phyloP scores from a whole-genome alignment of 495 filamentous ascomycete species.

The Penicillium daleae region DNA sequence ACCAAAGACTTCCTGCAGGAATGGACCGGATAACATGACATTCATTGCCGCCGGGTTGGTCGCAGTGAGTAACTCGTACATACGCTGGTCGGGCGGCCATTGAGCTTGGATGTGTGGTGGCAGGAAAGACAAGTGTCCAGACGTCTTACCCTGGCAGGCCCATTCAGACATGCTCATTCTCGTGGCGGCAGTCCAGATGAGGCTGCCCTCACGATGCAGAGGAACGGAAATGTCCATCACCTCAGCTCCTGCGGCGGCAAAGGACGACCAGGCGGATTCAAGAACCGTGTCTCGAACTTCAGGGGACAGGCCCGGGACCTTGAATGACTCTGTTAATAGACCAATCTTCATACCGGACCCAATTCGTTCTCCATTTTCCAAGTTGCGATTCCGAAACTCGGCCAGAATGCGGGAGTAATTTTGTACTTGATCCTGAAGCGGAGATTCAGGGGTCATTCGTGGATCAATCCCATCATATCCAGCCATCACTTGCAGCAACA shows the following conservation, averaged over 20 bases:
- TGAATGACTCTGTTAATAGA: background rate
- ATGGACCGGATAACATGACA: conserved; percentile 18
- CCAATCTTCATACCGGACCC: background rate
- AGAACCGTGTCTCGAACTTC: background rate
- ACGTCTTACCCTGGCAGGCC: background rate
- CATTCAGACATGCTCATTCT: background rate
- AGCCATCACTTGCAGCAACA: conserved; percentile 54
- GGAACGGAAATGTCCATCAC: background rate
- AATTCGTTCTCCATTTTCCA: background rate
- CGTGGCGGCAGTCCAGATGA: background rate
- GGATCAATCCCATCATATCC: conserved; percentile 59
- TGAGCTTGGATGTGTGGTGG: background rate
- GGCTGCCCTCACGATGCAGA: background rate
- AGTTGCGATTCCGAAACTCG: background rate
- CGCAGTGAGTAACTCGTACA: background rate
- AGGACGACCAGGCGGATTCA: background rate
- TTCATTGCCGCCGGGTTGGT: background rate
- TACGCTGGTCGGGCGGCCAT: background rate
- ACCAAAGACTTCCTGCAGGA: conserved; percentile 26
- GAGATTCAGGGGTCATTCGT: conserved; percentile 49
- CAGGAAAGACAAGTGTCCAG: background rate
- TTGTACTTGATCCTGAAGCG: conserved; percentile 24
- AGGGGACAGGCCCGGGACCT: background rate
- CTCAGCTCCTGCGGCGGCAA: background rate
- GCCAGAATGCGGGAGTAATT: background rate